phyloP scores from a whole-genome alignment of 176 grass and related monocot species.

The Ensete glaucum region DNA sequence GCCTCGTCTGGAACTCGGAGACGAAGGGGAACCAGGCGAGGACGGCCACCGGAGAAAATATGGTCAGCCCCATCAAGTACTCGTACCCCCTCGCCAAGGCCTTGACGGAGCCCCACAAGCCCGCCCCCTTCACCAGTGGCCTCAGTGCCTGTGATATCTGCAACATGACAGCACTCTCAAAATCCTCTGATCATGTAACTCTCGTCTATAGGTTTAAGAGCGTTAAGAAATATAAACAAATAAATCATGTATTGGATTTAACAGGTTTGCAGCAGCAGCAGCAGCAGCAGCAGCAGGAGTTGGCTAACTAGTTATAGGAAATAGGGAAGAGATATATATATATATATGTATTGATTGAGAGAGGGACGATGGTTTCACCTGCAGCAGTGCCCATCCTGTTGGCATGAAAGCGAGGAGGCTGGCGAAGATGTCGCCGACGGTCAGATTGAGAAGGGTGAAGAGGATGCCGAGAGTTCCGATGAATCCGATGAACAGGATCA shows the following conservation, averaged over 20 bases:
- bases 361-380: constrained; percentile 27
- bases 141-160: constrained; percentile 38
- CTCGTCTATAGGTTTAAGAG: constrained; percentile 7
- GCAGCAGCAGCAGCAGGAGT: too few species aligned
- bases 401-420: constrained; percentile 64
- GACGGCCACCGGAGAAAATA: constrained; percentile 44
- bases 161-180: not conserved
- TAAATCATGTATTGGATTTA: too few species aligned
- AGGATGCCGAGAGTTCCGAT: constrained; percentile 2
- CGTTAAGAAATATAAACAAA: not conserved
- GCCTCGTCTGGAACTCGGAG: constrained; percentile 61
- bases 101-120: constrained; percentile 51
- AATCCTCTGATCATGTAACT: constrained; percentile 9
- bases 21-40: constrained; percentile 66
- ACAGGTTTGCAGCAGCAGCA: too few species aligned
- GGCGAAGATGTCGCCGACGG: constrained; percentile 22
- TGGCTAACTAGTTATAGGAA: not conserved
- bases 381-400: constrained; percentile 62
- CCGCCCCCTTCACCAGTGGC: constrained; percentile 31
- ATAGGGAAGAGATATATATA: too few species aligned
- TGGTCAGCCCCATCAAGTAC: constrained; percentile 54
- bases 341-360: too few species aligned
- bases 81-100: constrained; percentile 59
- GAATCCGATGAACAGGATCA: constrained; percentile 5
- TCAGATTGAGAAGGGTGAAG: constrained; percentile 5